Percentiles rank a stretch among this genome's conserved stretches.
phyloP scores from a whole-genome alignment of 345 rosid genomes.

The Noccaea caerulescens region DNA sequence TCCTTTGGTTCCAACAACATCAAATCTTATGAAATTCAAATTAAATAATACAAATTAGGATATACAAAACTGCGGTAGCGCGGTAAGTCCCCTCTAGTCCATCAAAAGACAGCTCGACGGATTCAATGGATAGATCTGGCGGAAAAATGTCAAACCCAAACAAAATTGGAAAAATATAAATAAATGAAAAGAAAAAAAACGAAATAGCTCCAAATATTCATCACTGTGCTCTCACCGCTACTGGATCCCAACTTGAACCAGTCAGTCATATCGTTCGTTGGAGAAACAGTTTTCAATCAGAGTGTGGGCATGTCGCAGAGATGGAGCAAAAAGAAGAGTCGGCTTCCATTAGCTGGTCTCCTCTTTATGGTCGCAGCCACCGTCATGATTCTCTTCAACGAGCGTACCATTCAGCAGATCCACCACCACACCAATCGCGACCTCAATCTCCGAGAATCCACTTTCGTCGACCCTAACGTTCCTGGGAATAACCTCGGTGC shows the following conservation, averaged over 20 bases:
- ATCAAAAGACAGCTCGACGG: neutral
- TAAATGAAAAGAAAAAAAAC: too few relatives aligned
- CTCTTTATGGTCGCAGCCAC: conserved; percentile 53
- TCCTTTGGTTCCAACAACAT: too few relatives aligned
- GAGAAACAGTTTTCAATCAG: neutral
- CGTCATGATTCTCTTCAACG: conserved; percentile 60
- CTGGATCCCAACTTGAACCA: neutral
- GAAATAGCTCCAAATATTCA: neutral
- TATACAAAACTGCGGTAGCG: too few relatives aligned
- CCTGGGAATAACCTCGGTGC: conserved; percentile 45
- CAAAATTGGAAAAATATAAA: neutral
- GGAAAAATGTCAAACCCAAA: neutral
- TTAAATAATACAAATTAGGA: too few relatives aligned
- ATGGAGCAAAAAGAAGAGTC: conserved; percentile 76
- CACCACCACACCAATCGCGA: conserved; percentile 48
- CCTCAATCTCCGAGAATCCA: conserved; percentile 26
- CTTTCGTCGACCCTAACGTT: conserved; percentile 66
- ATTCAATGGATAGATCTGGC: neutral
- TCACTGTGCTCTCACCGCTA: neutral
- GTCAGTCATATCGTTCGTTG: neutral
- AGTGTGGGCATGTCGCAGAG: conserved; percentile 55
- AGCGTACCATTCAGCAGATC: conserved; percentile 63
- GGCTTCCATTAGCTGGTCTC: conserved; percentile 57
- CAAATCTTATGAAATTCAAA: too few relatives aligned
- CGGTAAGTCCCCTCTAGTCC: too few relatives aligned